Conservation (phyloP, 1,139 yeast species). For the Candida sp. region DNA sequence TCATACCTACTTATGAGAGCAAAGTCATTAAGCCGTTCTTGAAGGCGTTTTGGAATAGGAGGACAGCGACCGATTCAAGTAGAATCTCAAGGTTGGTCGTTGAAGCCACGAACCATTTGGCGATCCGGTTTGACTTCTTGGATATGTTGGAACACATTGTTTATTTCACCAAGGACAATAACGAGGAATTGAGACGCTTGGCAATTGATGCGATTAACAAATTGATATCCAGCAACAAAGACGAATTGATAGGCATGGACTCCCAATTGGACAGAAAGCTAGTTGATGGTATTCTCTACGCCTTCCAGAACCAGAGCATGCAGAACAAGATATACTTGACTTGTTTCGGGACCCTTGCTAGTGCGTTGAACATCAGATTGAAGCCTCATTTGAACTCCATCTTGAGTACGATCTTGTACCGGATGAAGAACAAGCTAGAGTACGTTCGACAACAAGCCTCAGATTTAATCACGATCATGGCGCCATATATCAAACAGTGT, state of each 20-base stretch:
- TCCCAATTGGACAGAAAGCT: conserved; percentile 60
- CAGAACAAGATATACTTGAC: conserved; percentile 59
- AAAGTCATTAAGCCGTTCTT: conserved; percentile 70
- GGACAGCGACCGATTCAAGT: conserved; percentile 60
- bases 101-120: conserved; percentile 72
- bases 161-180: conserved; percentile 73
- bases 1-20: conserved; percentile 30
- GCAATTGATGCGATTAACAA: conserved; percentile 66
- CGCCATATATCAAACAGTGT: conserved; percentile 72
- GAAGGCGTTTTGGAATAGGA: conserved; percentile 77
- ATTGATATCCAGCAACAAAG: conserved; percentile 30
- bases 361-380: conserved; percentile 70
- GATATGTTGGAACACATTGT: conserved; percentile 63
- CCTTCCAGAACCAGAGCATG: conserved; percentile 78
- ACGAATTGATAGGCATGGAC: conserved; percentile 41
- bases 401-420: conserved; percentile 72
- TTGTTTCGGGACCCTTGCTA: conserved; percentile 69
- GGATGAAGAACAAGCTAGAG: conserved; percentile 74
- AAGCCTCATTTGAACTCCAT: conserved; percentile 80
- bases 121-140: conserved; percentile 70
- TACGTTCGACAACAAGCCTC: conserved; percentile 88
- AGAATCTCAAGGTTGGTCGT: conserved; percentile 62
- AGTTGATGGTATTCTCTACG: conserved; percentile 82
- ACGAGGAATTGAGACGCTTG: conserved; percentile 82
- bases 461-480: conserved; percentile 69